A percentile compares a stretch with the other conserved stretches of the same genome.
These are phyloP conservation scores for Cyberlindnera xylosilytica DNA, from an alignment of 805 yeast genomes.

Conservation along the genomic window DNA sequence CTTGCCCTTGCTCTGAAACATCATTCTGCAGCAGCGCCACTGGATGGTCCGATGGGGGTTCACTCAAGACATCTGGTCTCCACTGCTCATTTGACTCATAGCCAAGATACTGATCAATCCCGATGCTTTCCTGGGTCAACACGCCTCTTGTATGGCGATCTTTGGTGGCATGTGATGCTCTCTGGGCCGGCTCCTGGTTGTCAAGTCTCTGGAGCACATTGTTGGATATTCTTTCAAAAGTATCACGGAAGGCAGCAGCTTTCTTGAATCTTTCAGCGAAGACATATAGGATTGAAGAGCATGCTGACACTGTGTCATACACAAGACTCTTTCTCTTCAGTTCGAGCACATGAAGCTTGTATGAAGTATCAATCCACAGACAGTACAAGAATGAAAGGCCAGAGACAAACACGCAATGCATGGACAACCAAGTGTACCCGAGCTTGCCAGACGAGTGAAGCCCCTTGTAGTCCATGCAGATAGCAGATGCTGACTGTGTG, in stretches of 20 bases:
- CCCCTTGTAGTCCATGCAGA: conserved; percentile 29
- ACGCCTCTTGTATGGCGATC: conserved; percentile 3
- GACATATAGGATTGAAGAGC: conserved; percentile 29
- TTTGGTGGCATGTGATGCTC: background rate
- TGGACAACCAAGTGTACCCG: conserved; percentile 31
- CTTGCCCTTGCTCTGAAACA: background rate
- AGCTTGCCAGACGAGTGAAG: conserved; percentile 26
- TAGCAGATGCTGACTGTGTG: conserved; percentile 30
- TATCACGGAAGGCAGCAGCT: conserved; percentile 28
- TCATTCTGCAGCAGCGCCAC: background rate
- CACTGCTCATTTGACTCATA: conserved; percentile 6
- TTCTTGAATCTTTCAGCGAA: conserved; percentile 30
- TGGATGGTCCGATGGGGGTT: background rate
- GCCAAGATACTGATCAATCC: conserved; percentile 19
- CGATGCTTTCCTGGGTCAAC: conserved; percentile 13
- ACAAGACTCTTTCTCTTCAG: conserved; percentile 26
- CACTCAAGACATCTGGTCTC: background rate
- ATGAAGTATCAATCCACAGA: conserved; percentile 29
- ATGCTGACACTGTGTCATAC: conserved; percentile 30
- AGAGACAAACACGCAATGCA: conserved; percentile 31
- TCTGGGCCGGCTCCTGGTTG: background rate
- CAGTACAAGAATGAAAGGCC: conserved; percentile 33
- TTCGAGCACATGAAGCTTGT: conserved; percentile 20
- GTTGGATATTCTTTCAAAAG: conserved; percentile 29
- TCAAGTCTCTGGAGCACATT: conserved; percentile 19